Evolutionary conservation across 805 yeast species (phyloP).

Genomic region (Metschnikowia borealis): DNA sequence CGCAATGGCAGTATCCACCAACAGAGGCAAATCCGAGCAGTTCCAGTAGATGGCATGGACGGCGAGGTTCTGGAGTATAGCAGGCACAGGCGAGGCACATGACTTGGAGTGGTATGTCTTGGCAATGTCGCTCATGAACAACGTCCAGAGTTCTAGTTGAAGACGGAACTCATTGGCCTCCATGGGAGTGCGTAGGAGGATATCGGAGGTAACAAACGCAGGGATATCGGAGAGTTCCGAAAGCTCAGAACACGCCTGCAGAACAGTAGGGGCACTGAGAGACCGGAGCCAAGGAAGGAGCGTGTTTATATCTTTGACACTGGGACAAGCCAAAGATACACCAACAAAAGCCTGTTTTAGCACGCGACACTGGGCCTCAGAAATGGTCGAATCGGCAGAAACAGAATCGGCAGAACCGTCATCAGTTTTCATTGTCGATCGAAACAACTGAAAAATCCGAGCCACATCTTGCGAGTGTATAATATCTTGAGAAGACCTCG

Average conservation of each 20-base stretch:
- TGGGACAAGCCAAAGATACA: constrained; percentile 7
- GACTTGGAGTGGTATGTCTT: constrained; percentile 18
- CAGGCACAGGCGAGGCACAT: constrained; percentile 18
- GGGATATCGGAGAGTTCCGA: constrained; percentile 32
- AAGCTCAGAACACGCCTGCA: constrained; percentile 31
- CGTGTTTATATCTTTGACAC: neutral
- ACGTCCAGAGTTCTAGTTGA: constrained; percentile 36
- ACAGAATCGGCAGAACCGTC: neutral
- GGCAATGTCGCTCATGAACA: constrained; percentile 23
- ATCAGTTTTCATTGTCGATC: no score
- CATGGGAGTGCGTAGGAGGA: constrained; percentile 36
- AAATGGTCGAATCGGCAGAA: neutral
- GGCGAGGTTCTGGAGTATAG: constrained; percentile 25
- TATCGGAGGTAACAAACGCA: constrained; percentile 34
- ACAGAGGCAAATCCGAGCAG: constrained; percentile 16
- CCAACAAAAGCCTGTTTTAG: constrained; percentile 1
- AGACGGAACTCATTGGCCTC: constrained; percentile 28
- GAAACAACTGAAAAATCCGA: no score
- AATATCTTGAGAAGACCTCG: no score
- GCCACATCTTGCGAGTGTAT: neutral
- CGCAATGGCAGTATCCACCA: constrained; percentile 7
- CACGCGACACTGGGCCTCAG: neutral
- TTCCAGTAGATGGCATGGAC: constrained; percentile 19
- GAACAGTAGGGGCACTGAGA: constrained; percentile 26
- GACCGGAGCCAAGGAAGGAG: constrained; percentile 30